Evolutionary conservation across 1,284 basidiomycete species (phyloP).

Genomic region (Malassezia restricta): DNA sequence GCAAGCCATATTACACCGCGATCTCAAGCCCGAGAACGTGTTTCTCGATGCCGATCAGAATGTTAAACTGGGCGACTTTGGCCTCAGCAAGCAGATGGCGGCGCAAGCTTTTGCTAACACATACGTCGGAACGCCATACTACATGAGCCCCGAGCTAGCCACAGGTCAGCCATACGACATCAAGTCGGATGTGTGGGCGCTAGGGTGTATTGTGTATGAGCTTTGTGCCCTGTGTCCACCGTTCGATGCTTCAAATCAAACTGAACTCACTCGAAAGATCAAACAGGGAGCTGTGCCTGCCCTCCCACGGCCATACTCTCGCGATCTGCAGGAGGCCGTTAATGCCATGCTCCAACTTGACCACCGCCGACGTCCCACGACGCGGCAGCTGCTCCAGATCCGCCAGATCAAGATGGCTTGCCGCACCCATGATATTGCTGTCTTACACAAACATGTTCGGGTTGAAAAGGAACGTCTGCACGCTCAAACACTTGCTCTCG

Average conservation of each 20-base stretch:
- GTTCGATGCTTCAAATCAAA: constrained; percentile 77
- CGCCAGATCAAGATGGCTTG: constrained; percentile 60
- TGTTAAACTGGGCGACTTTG: constrained; percentile 92
- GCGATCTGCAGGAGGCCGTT: constrained; percentile 59
- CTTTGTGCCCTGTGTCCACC: constrained; percentile 69
- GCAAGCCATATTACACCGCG: constrained; percentile 65
- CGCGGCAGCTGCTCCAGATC: constrained; percentile 62
- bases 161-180: constrained; percentile 91
- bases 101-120: constrained; percentile 74
- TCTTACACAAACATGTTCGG: constrained; percentile 3
- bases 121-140: constrained; percentile 94
- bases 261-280: constrained; percentile 68
- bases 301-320: constrained; percentile 67
- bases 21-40: constrained; percentile 93
- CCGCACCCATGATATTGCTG: constrained; percentile 13
- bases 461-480: constrained; percentile 10
- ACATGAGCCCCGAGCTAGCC: constrained; percentile 96
- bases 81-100: constrained; percentile 80
- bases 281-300: constrained; percentile 74
- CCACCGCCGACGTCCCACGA: constrained; percentile 69
- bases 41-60: constrained; percentile 66
- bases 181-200: constrained; percentile 94
- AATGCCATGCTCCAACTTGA: constrained; percentile 59
- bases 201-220: constrained; percentile 91
- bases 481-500: background rate